Evolutionary conservation across 495 filamentous ascomycete species (phyloP).

Genomic region (Podospora didyma): DNA sequence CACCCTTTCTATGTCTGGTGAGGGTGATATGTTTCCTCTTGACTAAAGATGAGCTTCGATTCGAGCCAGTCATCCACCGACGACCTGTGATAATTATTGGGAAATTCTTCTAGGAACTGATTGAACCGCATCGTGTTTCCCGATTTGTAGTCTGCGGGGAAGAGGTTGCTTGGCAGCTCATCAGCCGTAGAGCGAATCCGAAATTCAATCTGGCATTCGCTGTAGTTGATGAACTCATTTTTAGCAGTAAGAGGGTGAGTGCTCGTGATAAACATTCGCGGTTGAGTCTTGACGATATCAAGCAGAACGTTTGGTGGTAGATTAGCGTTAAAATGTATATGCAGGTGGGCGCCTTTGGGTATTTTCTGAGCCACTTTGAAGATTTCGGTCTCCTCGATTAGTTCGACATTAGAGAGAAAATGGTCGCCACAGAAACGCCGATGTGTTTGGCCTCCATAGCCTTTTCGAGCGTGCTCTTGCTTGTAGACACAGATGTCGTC

Average conservation of each 20-base stretch:
- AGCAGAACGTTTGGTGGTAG: conserved; percentile 46
- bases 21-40: neutral
- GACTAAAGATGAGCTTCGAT: neutral
- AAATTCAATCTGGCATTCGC: conserved; percentile 48
- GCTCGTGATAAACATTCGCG: conserved; percentile 50
- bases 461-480: conserved; percentile 11
- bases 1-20: conserved; percentile 21
- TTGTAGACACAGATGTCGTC: conserved; percentile 29
- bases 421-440: conserved; percentile 37
- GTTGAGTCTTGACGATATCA: conserved; percentile 44
- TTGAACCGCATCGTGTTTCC: neutral
- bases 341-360: conserved; percentile 53
- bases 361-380: conserved; percentile 38
- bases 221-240: conserved; percentile 24
- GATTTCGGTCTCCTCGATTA: conserved; percentile 43
- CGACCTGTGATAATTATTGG: neutral
- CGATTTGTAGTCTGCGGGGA: neutral
- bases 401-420: conserved; percentile 44
- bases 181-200: conserved; percentile 26
- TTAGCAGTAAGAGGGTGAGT: conserved; percentile 28
- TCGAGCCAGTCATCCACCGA: neutral
- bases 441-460: conserved; percentile 30
- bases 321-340: conserved; percentile 55
- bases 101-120: neutral
- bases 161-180: neutral